phyloP scores from a whole-genome alignment of 129 eudicot genomes.

The Gnaphalium uliginosum region DNA sequence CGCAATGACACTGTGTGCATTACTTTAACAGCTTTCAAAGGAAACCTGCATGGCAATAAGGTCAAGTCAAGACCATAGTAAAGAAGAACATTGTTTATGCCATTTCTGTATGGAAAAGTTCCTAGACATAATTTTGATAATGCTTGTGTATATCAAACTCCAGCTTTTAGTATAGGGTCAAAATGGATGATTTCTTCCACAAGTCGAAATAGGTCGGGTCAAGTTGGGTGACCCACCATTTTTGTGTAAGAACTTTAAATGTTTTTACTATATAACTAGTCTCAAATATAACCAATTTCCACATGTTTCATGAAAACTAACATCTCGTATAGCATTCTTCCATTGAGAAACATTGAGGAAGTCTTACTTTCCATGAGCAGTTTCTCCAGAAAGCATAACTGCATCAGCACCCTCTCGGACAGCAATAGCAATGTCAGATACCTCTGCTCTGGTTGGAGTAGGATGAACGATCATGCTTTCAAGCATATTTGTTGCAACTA shows the following conservation, averaged over 20 bases:
- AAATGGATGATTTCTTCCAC: neutral
- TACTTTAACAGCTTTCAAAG: conserved; percentile 93
- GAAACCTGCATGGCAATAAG: conserved; percentile 58
- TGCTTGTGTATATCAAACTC: conserved; percentile 2
- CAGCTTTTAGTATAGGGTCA: neutral
- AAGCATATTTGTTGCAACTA: conserved; percentile 96
- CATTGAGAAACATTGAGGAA: neutral
- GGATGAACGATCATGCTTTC: conserved; percentile 99
- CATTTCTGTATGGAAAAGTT: neutral
- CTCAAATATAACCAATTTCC: neutral
- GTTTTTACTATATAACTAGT: neutral
- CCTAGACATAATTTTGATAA: neutral
- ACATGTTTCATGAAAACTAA: neutral
- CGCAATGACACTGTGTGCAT: conserved; percentile 95
- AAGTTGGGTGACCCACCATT: neutral
- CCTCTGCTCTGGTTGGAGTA: conserved; percentile 96
- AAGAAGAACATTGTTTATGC: neutral
- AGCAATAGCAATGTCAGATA: conserved; percentile 95
- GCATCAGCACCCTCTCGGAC: conserved; percentile 98
- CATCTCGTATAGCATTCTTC: neutral
- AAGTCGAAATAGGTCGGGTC: neutral
- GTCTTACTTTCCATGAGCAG: conserved; percentile 95
- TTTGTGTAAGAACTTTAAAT: neutral
- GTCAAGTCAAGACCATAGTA: conserved; percentile 14
- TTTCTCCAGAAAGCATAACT: conserved; percentile 98